phyloP scores from a whole-genome alignment of 306 rosid species.

The Calophaca sinica region DNA sequence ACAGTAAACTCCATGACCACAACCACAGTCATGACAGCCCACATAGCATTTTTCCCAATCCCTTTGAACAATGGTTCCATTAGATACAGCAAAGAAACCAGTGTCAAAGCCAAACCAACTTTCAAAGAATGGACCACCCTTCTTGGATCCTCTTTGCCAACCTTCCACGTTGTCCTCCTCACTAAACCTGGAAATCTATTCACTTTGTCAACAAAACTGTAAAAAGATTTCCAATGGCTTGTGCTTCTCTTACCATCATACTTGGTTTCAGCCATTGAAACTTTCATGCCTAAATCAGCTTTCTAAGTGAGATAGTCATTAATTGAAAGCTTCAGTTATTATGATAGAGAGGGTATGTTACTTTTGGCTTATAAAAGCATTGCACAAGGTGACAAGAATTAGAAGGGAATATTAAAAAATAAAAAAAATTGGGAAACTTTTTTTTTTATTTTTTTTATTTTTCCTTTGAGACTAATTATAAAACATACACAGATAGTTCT shows the following conservation, averaged over 20 bases:
- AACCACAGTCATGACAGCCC: constrained; percentile 98
- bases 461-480: background rate
- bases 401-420: background rate
- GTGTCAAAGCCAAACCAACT: constrained; percentile 79
- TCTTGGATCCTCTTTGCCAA: constrained; percentile 79
- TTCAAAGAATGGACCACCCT: constrained; percentile 79
- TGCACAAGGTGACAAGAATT: constrained; percentile 40
- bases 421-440: background rate
- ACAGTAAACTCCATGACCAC: constrained; percentile 93
- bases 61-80: constrained; percentile 73
- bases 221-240: constrained; percentile 44
- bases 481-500: constrained; percentile 37
- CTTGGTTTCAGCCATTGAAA: constrained; percentile 48
- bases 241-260: constrained; percentile 14
- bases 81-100: constrained; percentile 78
- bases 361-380: background rate
- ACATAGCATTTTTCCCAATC: constrained; percentile 72
- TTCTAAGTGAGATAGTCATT: background rate
- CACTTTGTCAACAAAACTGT: constrained; percentile 45
- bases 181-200: constrained; percentile 52
- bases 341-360: background rate
- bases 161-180: constrained; percentile 60
- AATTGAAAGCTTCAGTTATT: background rate
- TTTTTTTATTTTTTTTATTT: background rate
- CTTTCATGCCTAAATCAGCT: constrained; percentile 46